Evolutionary conservation across 768 basidiomycete genomes (phyloP), one percentile per base, ranked within the genome.

Genomic region (Boletus vermiculosoides): DNA sequence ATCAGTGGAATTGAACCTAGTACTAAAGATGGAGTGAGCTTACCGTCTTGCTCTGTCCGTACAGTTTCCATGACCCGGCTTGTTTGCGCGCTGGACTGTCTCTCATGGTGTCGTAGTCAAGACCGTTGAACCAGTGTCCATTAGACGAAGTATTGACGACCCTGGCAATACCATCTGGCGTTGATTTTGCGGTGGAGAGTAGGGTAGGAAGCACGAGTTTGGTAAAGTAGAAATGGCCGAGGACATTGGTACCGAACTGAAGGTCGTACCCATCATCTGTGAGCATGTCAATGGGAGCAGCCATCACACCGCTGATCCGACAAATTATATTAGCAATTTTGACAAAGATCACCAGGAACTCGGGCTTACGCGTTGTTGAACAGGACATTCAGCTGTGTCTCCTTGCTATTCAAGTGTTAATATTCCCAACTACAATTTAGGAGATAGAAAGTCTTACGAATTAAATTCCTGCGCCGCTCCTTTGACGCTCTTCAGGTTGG

Each of bases 261-360:
- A 77, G 61, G 55, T 79, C 77, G 52, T 77, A 79, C 0, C 74
- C 72, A 31, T 79, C 72, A 1, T 63, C 68, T 0, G 77, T 79
- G 9, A 74, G 36, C 53, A 59, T 54, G 0, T 73, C 69, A 0
- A 70, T 50, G 0, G 74, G 71, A 2, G 66, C 54, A 2, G 4
- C 42, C 71, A 73, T 71, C 3, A 74, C 70, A 3, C 72, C 74
- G 1, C 73, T 76, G 52, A 34, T 30, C 34, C 45, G n/a, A n/a
- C 39, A 31, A 15, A 23, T 2, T 1, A 8, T 15, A 37, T 66
- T 13, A 57, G 23, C 8, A 12, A 10, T 1, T 7, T 33, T 1
- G 20, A 56, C 13, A 18, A 22, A 1, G 9, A 22, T 16, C 11
- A 20, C 13, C 7, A 0, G 6, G 7, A 45, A 39, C 0, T 10